These are phyloP conservation scores for Carex kokanica DNA, from an alignment of 176 grass and related monocot genomes.

Conservation along the genomic window DNA sequence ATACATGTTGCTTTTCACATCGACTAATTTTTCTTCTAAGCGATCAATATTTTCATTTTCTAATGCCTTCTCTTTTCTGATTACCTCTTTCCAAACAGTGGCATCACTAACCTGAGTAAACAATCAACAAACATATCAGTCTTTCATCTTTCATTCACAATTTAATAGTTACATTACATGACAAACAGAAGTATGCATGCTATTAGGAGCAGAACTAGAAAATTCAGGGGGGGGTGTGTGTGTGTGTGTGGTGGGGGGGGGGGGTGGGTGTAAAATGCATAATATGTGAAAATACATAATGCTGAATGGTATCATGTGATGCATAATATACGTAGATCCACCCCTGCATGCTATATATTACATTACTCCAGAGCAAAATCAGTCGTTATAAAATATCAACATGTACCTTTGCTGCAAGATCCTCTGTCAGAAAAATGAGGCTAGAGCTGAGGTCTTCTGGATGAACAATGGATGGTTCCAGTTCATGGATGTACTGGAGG, in stretches of 20 bases:
- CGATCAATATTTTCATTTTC: slow-evolving; percentile 7
- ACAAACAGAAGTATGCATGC: neutral
- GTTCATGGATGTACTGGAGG: slow-evolving; percentile 72
- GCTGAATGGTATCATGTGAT: too few species aligned
- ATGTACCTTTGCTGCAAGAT: slow-evolving; percentile 73
- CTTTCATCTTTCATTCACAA: neutral
- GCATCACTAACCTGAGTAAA: slow-evolving; percentile 5
- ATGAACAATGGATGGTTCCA: slow-evolving; percentile 44
- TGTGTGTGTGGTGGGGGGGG: too few species aligned
- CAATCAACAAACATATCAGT: neutral
- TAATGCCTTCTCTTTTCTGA: slow-evolving; percentile 1
- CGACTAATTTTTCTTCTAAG: neutral
- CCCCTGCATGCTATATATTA: neutral
- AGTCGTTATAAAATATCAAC: slow-evolving; percentile 36
- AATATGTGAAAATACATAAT: too few species aligned
- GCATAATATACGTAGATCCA: too few species aligned
- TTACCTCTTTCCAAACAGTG: slow-evolving; percentile 20
- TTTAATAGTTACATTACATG: neutral
- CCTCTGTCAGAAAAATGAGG: slow-evolving; percentile 74
- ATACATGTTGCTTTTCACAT: slow-evolving; percentile 37
- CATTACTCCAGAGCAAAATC: neutral
- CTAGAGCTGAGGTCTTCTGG: slow-evolving; percentile 51
- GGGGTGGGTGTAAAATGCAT: too few species aligned
- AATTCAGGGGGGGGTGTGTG: too few species aligned
- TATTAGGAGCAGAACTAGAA: neutral